phyloP scores from a whole-genome alignment of 2,329 filamentous ascomycete species.

The Paecilomyces variotii region DNA sequence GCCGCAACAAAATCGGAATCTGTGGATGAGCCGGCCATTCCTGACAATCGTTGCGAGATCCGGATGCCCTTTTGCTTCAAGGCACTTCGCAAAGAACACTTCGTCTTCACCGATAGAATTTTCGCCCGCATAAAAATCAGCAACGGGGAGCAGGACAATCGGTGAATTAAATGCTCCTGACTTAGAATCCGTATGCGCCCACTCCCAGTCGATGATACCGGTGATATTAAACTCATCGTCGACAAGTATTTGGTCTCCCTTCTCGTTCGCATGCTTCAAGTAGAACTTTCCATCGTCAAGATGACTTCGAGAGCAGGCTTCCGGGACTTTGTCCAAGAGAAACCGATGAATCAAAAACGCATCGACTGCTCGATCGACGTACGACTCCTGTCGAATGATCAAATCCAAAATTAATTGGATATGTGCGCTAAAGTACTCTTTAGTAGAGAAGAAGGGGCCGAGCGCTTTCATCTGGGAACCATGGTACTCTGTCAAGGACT shows the following conservation, averaged over 20 bases:
- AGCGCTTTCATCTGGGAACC: conserved; percentile 14
- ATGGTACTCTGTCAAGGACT: conserved; percentile 29
- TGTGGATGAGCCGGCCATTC: conserved; percentile 32
- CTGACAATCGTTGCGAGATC: conserved; percentile 32
- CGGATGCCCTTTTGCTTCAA: conserved; percentile 26
- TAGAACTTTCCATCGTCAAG: conserved; percentile 30
- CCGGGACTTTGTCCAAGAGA: conserved; percentile 28
- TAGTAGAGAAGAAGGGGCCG: conserved; percentile 28
- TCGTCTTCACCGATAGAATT: conserved; percentile 34
- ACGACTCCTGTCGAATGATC: conserved; percentile 31
- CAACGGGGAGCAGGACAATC: conserved; percentile 31
- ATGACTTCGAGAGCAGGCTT: conserved; percentile 7
- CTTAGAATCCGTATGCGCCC: conserved; percentile 25
- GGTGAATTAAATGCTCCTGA: conserved; percentile 38
- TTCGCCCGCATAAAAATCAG: conserved; percentile 32
- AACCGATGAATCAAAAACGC: conserved; percentile 37
- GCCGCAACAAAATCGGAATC: conserved; percentile 36
- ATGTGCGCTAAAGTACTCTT: conserved; percentile 28
- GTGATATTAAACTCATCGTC: conserved; percentile 41
- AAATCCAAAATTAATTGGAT: conserved; percentile 31
- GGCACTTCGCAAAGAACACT: conserved; percentile 23
- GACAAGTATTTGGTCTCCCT: conserved; percentile 42
- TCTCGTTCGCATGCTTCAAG: conserved; percentile 43
- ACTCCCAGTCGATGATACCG: conserved; percentile 44
- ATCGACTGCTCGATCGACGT: conserved; percentile 23